Base-by-base conservation (phyloP, 2,329 filamentous ascomycete genomes). In the Colletotrichum lindemuthianum region DNA sequence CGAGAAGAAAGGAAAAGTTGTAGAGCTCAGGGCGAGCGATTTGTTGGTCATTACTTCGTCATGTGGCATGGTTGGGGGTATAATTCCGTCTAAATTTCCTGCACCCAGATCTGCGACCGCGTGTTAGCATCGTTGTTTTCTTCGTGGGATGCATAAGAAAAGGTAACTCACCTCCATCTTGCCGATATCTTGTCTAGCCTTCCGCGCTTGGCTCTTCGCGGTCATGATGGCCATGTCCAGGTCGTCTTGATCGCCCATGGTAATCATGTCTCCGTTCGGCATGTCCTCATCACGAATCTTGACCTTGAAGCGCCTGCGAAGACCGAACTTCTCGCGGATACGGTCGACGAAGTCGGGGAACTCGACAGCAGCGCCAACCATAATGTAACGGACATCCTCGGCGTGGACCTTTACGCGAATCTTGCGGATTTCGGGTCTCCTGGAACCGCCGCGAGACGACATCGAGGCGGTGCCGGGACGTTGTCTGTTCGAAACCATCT, bases 201-300 rank as follows among this genome's bases (percentile, higher is more conserved):
- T 91, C 78, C 84, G 87, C 51, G 91, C 93, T 64, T 82, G 80
- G 53, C 86, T 85, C 76, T 88, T 92, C 7, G 90, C 89, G 50
- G 82, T 86, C 75, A 87, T 85, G 58, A 98, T 84, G 34, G 92
- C 89, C 88, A 97, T 92, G 54, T 98, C 94, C 67, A 97, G 79
- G 79, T 99, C 96, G 73, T 99, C 96, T 77, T 97, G 92, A 76
- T 99, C 96, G 36, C 91, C 93, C 87, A 99, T 90, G 37, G 95
- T 97, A 73, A 99, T 96, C 91, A 97, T 95, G 73, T 98, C 95
- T 3, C 91, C 91, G 59, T 90, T 84, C 1, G 86, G 86, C 65
- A 82, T 77, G 70, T 92, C 91, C 70, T 98, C 96, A 68, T 96
- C 93, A 72, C 86, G 88, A 70, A 94, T 88, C 82, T 96, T 96